Evolutionary conservation across 805 yeast species (phyloP), one percentile per base, ranked within the genome.

Genomic region (Teunomyces tritomae): DNA sequence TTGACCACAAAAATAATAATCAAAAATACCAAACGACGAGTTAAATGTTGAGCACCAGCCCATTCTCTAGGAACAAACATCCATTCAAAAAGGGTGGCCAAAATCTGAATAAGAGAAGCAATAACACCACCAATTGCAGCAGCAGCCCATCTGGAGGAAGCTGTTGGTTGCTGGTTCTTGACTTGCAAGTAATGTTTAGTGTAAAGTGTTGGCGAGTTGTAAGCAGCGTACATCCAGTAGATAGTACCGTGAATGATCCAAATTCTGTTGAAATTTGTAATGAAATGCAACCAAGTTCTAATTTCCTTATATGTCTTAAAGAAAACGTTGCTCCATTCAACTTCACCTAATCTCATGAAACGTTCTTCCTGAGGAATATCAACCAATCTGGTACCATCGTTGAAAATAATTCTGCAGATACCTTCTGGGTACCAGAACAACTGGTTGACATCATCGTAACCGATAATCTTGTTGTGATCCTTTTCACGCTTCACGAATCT

Each of bases 391-490:
- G 96, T 78, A 56, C 96, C 97, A 65, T 94, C 98, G 65, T 87
- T 94, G 61, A 92, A 81, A 44, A 85, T 80, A 59, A 94, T 91
- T 71, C 94, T 85, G 50, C 95, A 85, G 56, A 94, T 87, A 79
- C 99, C 99, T 74, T 95, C 98, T 42, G 98, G 97, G 73, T 95
- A 94, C 99, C 99, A 94, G 74, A 95, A 94, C 59, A 94, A 79
- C 78, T 94, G 99, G 71, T 94, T 94, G 51, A 94, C 96, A 77
- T 94, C 99, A 76, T 94, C 99, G 69, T 94, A 94, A 69, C 99
- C 95, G 61, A 87, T 79, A 54, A 87, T 74, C 55, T 82, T 74
- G 71, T 84, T 84, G 70, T 87, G 96, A 67, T 87, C 96, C 64
- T 74, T 83, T 74, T 87, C 94, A 73, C 96, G 85, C 68, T 87